Evolutionary conservation across 345 rosid species (phyloP), one percentile per base, ranked within the genome.

Genomic region (Eucalyptus tenuipes): DNA sequence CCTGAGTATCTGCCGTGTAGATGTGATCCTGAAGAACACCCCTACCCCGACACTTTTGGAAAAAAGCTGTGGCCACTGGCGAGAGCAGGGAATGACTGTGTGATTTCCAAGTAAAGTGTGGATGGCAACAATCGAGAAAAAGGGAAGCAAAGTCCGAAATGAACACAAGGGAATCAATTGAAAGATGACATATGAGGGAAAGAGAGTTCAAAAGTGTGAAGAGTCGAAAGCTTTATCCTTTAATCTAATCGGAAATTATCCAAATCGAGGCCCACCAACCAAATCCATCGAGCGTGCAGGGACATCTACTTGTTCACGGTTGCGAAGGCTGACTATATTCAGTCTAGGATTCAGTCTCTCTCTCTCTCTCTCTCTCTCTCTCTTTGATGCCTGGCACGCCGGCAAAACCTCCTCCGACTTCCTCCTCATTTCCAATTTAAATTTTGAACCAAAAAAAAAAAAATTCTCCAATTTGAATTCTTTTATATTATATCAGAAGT

Each of bases 221-320:
- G 33, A 4, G 4, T 40, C 45, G 5, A 10, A 75, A 40, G 29
- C 12, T 6, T 37, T 17, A 71, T 71, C 45, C 27, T 37, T 12
- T 18, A 2, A 0, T 37, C 81, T 0, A 18, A 10, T 1, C 12
- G 45, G 81, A 37, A 52, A 52, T 18, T 9, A 18, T 71, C 6
- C 81, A 37, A 10, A 37, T 15, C 61, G 29, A 27, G 82, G 45
- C 7, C 81, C 82, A 37, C 45, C 81, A 3, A 75, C 45, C 47
- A 13, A 11, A 18, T 52, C 57, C 57, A 52, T 52, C 10, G 2
- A 52, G 10, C 57, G 57, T 20, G 57, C 25, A 52, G 22, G 57
- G 57, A 18, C 55, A 52, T 52, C 10, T 3, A 17, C 6, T 17
- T 50, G 22, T 52, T 17, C 55, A 17, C 55, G 24, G 55, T 52